Base-by-base conservation (phyloP, 2,329 filamentous ascomycete species). In the Arthroderma sp. region DNA sequence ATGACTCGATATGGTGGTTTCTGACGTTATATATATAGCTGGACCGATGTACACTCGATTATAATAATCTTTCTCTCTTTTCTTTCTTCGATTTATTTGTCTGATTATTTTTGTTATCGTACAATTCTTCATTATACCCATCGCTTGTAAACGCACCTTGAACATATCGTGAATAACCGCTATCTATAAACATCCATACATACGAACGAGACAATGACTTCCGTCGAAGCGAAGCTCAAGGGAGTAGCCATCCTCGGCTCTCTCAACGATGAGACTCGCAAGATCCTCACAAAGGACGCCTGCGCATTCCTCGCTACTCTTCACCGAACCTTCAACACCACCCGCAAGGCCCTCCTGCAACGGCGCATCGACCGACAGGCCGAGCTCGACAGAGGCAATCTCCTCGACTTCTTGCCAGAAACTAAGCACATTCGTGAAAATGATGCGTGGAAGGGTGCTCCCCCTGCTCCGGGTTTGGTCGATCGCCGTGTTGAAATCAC, bases 401-500 rank as follows among this genome's bases (percentile, higher is more conserved):
- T 95, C 38, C 87, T 87, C 50, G 88, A 96, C 68, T 96, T 98
- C 73, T 77, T 96, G 44, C 86, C 88, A 48, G 86, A 96, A 76
- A 96, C 91, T 49, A 88, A 79, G 70, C 83, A 91, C 70, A 88
- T 98, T 65, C 86, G 91, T 57, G 88, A 96, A 57, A 85, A 94
- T 66, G 78, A 84, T 63, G 80, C 87, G 56, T 98, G 91, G 91
- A 91, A 79, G 70, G 91, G 86, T 50, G 87, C 91, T 37, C 77
- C 83, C 42, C 91, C 91, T 11, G 91, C 89, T 5, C 89, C 91
- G 0, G 91, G 91, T 47, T 76, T 96, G 45, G 80, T 94, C 38
- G 91, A 98, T 70, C 82, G 91, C 53, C 80, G 91, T 50, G 85
- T 95, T 30, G 91, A 98, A 72, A 98, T 96, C 60, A 98, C 91